Evolutionary conservation across 352 stramenopile genomes (phyloP), one percentile per base, ranked within the genome.

Genomic region (Globisporangium abappressorium): DNA sequence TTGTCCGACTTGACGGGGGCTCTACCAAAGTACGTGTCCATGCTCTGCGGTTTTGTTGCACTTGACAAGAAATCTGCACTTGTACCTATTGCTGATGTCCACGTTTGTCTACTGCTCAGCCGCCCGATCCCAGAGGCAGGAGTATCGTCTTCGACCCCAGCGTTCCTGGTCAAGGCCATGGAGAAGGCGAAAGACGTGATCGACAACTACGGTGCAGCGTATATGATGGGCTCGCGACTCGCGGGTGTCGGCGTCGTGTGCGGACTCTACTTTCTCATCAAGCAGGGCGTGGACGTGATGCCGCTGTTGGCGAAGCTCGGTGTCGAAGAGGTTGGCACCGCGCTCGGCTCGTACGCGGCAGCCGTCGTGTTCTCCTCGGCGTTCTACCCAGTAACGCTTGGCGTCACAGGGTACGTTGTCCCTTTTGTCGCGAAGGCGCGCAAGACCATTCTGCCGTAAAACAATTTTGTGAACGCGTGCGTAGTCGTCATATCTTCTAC

Each of bases 191-290:
- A 82, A 58, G 74, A 83, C 58, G 80, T 95, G 22, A 79, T 96
- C 9, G 84, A 96, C 81, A 91, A 83, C 67, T 96, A 96, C 70
- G 89, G 89, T 38, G 89, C 89, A 0, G 83, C 86, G 14, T 96
- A 96, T 75, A 94, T 96, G 85, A 94, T 96, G 77, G 84, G 86
- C 55, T 94, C 89, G 41, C 88, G 89, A 8, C 73, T 94, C 62
- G 82, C 87, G 34, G 88, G 89, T 51, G 85, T 96, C 0, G 67
- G 78, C 15, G 87, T 96, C 26, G 86, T 95, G 28, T 88, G 80
- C 26, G 71, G 60, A 7, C 71, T 96, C 8, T 94, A 96, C 70
- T 34, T 80, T 0, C 73, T 92, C 18, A 93, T 96, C 67, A 86
- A 91, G 57, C 82, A 95, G 46, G 89, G 89, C 41, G 79, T 96